phyloP scores from a whole-genome alignment of 495 filamentous ascomycete species.

The Podospora didyma region DNA sequence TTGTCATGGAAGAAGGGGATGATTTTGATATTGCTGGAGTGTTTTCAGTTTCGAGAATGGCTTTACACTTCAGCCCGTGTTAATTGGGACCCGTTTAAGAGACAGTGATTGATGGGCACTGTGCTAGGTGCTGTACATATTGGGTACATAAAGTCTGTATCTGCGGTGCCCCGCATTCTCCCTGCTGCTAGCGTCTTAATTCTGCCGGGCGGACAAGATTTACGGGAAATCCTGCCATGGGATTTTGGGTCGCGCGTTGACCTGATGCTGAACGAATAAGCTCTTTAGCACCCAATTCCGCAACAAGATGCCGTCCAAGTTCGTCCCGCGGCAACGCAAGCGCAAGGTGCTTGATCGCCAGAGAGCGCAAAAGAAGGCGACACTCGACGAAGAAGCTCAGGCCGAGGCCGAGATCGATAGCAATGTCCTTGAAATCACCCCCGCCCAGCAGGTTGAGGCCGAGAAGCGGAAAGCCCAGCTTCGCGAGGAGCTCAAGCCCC shows the following conservation, averaged over 20 bases:
- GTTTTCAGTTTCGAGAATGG: too few species aligned
- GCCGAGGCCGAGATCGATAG: conserved; percentile 46
- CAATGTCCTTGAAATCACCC: conserved; percentile 69
- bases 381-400: conserved; percentile 29
- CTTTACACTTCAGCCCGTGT: too few species aligned
- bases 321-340: conserved; percentile 75
- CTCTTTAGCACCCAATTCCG: not conserved
- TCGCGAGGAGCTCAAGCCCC: conserved; percentile 60
- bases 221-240: conserved; percentile 8
- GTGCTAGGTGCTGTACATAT: not conserved
- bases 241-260: not conserved
- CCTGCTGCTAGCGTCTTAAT: conserved; percentile 23
- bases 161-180: not conserved
- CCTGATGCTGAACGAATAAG: not conserved
- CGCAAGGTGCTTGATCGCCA: conserved; percentile 60
- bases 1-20: not conserved
- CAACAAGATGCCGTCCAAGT: conserved; percentile 57
- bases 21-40: conserved; percentile 52
- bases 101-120: not conserved
- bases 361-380: conserved; percentile 41
- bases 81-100: too few species aligned
- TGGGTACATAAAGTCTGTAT: not conserved
- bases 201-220: conserved; percentile 50
- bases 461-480: conserved; percentile 59
- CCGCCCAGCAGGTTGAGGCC: conserved; percentile 59